phyloP scores from a whole-genome alignment of 1,284 basidiomycete genomes.

The Dichomitus squalens region DNA sequence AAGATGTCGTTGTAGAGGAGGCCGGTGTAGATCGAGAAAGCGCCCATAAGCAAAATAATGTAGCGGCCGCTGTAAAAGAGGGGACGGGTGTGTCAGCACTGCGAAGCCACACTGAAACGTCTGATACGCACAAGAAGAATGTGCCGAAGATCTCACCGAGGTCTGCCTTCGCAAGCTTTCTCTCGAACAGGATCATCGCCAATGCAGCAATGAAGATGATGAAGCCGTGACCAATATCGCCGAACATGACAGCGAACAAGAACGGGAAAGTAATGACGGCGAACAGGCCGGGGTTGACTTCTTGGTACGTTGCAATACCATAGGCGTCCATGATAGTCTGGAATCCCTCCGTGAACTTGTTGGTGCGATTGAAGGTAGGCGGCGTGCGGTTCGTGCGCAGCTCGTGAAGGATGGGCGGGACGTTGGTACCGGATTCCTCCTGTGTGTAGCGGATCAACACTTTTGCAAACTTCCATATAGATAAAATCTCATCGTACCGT shows the following conservation, averaged over 20 bases:
- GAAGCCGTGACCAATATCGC: constrained; percentile 95
- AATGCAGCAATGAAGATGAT: constrained; percentile 81
- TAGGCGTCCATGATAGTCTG: constrained; percentile 99
- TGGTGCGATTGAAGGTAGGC: constrained; percentile 94
- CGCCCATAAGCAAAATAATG: constrained; percentile 97
- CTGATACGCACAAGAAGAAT: constrained; percentile 85
- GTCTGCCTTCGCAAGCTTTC: constrained; percentile 74
- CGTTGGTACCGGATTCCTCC: constrained; percentile 92
- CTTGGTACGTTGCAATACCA: constrained; percentile 93
- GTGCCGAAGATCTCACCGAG: constrained; percentile 88
- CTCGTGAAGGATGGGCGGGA: constrained; percentile 93
- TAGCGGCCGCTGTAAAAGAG: constrained; percentile 83
- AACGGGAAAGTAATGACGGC: constrained; percentile 97
- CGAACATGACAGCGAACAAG: constrained; percentile 99
- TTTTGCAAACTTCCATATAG: not conserved
- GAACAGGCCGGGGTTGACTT: constrained; percentile 96
- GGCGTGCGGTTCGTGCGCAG: constrained; percentile 90
- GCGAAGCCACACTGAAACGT: not conserved
- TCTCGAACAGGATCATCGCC: constrained; percentile 88
- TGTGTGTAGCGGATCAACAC: constrained; percentile 32
- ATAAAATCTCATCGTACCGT: constrained; percentile 55
- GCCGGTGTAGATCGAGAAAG: constrained; percentile 95
- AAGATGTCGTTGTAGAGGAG: constrained; percentile 99
- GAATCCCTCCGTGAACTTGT: constrained; percentile 97
- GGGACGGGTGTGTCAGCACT: constrained; percentile 4